These are phyloP conservation scores for Ogataea nonfermentans DNA, from an alignment of 805 yeast genomes.

Conservation along the genomic window DNA sequence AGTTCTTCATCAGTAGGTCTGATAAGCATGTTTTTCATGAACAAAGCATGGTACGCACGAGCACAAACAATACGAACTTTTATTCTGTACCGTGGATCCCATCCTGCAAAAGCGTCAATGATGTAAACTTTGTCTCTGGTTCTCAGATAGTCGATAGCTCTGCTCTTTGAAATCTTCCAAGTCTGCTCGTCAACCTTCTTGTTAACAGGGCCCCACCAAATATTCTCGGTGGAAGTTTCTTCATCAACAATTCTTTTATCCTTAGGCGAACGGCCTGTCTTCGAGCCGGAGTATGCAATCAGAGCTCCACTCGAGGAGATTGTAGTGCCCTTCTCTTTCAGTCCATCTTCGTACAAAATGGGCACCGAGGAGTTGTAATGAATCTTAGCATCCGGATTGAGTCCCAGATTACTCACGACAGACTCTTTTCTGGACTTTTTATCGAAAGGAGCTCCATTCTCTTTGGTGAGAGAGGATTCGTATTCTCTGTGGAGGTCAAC, in stretches of 20 bases:
- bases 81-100: conserved; percentile 98
- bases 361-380: conserved; percentile 95
- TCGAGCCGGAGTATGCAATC: conserved; percentile 91
- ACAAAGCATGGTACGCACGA: conserved; percentile 96
- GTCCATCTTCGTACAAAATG: conserved; percentile 90
- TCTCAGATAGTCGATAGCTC: conserved; percentile 95
- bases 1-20: conserved; percentile 91
- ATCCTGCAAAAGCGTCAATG: conserved; percentile 96
- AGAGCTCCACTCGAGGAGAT: conserved; percentile 92
- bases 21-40: conserved; percentile 97
- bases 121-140: conserved; percentile 92
- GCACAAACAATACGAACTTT: conserved; percentile 96
- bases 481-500: conserved; percentile 36
- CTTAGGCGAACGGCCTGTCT: conserved; percentile 98
- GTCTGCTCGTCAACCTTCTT: conserved; percentile 91
- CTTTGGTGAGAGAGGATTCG: conserved; percentile 25
- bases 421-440: conserved; percentile 30
- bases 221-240: conserved; percentile 72
- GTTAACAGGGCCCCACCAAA: conserved; percentile 99
- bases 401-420: conserved; percentile 39
- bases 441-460: conserved; percentile 23
- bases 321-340: conserved; percentile 85
- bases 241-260: conserved; percentile 98
- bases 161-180: conserved; percentile 92
- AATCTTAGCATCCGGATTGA: conserved; percentile 61